A percentile compares a stretch with the other conserved stretches of the same genome.
phyloP scores from a whole-genome alignment of 2,329 filamentous ascomycete genomes.

The Magnaporthiopsis rhizophila region DNA sequence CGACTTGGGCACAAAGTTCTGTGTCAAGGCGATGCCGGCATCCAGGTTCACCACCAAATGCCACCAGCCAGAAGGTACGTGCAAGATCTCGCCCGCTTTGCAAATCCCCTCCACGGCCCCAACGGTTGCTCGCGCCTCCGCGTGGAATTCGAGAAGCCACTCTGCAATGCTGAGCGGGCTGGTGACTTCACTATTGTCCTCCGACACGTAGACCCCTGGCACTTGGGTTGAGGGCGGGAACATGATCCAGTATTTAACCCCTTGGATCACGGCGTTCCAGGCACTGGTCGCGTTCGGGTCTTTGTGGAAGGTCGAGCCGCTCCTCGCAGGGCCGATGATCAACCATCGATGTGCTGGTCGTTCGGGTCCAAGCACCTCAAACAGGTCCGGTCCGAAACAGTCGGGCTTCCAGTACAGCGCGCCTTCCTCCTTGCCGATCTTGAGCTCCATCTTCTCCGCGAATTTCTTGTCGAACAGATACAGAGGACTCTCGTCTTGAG shows the following conservation, averaged over 20 bases:
- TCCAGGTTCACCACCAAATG: constrained; percentile 90
- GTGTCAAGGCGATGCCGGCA: constrained; percentile 78
- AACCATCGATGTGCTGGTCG: constrained; percentile 88
- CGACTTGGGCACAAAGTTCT: constrained; percentile 82
- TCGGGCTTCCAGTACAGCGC: constrained; percentile 68
- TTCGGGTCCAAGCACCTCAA: constrained; percentile 67
- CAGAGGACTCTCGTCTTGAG: constrained; percentile 76
- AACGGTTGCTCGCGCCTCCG: constrained; percentile 64
- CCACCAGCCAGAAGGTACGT: constrained; percentile 95
- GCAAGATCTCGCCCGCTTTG: constrained; percentile 72
- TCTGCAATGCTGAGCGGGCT: constrained; percentile 93
- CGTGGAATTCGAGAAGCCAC: constrained; percentile 86
- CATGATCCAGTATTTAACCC: constrained; percentile 98
- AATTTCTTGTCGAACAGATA: constrained; percentile 90
- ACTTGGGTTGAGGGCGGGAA: constrained; percentile 74
- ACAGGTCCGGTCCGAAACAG: constrained; percentile 83
- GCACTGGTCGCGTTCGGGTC: constrained; percentile 66
- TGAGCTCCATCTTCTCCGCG: constrained; percentile 73
- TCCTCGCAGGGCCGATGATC: constrained; percentile 79
- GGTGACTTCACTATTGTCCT: constrained; percentile 87
- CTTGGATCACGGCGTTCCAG: constrained; percentile 89
- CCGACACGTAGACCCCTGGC: constrained; percentile 82
- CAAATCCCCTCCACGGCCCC: constrained; percentile 86
- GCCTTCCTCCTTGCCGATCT: constrained; percentile 43
- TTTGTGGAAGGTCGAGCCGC: constrained; percentile 93